Conservation (phyloP, 179 eudicot genomes). For the Beta macrorhiza region DNA sequence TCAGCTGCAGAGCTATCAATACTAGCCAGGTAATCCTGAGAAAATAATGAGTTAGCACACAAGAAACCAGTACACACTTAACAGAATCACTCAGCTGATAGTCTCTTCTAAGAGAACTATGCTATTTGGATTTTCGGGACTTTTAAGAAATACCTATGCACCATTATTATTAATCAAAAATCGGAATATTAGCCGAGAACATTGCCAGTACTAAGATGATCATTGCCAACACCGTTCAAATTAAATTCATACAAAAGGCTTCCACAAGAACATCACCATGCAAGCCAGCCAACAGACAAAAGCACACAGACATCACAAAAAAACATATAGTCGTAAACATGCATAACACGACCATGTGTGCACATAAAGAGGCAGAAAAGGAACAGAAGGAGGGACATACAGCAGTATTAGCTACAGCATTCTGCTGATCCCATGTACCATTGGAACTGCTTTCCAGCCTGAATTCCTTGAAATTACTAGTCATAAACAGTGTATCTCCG, state of each 20-base stretch:
- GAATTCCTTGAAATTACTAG: constrained; percentile 73
- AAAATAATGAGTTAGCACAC: constrained; percentile 18
- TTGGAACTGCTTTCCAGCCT: constrained; percentile 55
- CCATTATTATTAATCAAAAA: neutral
- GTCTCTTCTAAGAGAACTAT: neutral
- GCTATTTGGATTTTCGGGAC: too few relatives aligned
- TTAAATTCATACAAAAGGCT: neutral
- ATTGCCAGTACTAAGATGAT: neutral
- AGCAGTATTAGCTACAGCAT: constrained; percentile 68
- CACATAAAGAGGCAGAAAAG: neutral
- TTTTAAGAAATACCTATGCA: too few relatives aligned
- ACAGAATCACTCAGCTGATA: neutral
- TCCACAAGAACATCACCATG: neutral
- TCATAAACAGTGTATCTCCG: constrained; percentile 75
- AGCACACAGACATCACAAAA: neutral
- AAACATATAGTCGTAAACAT: neutral
- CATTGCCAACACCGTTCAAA: neutral
- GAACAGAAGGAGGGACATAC: constrained; percentile 42
- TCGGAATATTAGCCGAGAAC: neutral
- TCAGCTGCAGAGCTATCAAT: constrained; percentile 46
- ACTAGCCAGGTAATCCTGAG: constrained; percentile 74
- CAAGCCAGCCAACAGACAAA: neutral
- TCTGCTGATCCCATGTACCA: constrained; percentile 70
- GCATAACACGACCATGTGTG: neutral
- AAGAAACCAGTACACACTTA: neutral